Base-by-base conservation (phyloP, 73 alveolate species). In the Durusdinium trenchii region DNA sequence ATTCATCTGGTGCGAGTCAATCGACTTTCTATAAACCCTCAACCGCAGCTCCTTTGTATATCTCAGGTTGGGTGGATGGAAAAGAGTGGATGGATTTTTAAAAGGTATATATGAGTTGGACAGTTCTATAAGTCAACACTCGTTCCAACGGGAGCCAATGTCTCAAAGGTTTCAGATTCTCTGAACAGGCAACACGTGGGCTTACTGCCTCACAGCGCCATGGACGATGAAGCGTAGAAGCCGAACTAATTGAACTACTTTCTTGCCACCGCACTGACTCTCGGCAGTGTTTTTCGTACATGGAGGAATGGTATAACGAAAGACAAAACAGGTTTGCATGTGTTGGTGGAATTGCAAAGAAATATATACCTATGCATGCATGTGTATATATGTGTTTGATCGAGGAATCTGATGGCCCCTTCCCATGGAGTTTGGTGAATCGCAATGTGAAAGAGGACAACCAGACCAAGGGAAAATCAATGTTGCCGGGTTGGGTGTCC, bases 201-300 rank as follows among this genome's bases (percentile, higher is more conserved):
- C 32, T 14, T 26, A 64, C 38, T 9, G 42, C 30, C 83, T 50
- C 23, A 26, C 2, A n/a, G 50, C 6, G 83, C 83, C 47, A 71
- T 71, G 83, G 83, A 76, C 12, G 86, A 76, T 38, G 86, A 76
- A 47, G 16, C 86, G 40, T 36, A 2, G 86, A 76, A 42, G 86
- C 3, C 4, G 86, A 76, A 28, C 60, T 76, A 10, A 4, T 76
- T 10, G 86, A 76, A 12, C 20, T 76, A 10, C 60, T 76, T 38
- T 42, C 86, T 2, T 76, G 86, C 86, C 86, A 76, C 43, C 86
- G 86, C n/a, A 40, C 86, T 14, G 86, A 42, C 7, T 9, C 86
- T 76, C 20, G 86, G 60, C 60, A 40, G 48, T 7, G 38, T 35
- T n/a, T n/a, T 54, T 9, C 9, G 20, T 20, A 54, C 64, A 54